Percentiles rank a stretch among this genome's conserved stretches.
Conservation (phyloP, 192 early-diverging fungal genomes). For the Backusella morwellensis region DNA sequence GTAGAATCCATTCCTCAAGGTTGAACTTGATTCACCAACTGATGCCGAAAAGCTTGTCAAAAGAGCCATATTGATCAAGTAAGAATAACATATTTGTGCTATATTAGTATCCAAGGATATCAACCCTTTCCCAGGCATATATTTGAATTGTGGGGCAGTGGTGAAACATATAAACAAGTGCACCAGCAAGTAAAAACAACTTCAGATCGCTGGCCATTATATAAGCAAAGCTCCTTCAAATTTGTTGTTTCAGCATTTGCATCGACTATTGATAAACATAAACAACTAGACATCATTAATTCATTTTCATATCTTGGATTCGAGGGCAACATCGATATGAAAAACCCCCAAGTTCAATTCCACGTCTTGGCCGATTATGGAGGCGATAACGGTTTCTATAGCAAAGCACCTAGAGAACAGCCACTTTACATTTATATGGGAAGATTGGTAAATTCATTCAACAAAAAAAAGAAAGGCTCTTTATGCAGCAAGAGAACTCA, state of each 20-base stretch:
- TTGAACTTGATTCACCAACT: slow-evolving; percentile 66
- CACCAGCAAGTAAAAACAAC: slow-evolving; percentile 55
- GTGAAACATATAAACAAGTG: slow-evolving; percentile 57
- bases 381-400: slow-evolving; percentile 29
- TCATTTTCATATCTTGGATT: slow-evolving; percentile 84
- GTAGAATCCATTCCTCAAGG: slow-evolving; percentile 80
- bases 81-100: slow-evolving; percentile 1
- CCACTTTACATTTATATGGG: slow-evolving; percentile 63
- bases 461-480: neutral
- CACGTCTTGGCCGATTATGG: slow-evolving; percentile 79
- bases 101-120: neutral
- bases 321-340: slow-evolving; percentile 80
- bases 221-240: slow-evolving; percentile 64
- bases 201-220: slow-evolving; percentile 56
- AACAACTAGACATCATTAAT: slow-evolving; percentile 82
- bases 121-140: slow-evolving; percentile 35
- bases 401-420: neutral
- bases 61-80: slow-evolving; percentile 86
- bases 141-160: slow-evolving; percentile 75
- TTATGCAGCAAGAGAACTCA: slow-evolving; percentile 5
- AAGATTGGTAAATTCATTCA: slow-evolving; percentile 43
- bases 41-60: slow-evolving; percentile 72
- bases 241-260: slow-evolving; percentile 78
- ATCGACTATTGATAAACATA: slow-evolving; percentile 61
- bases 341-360: slow-evolving; percentile 75